These are phyloP conservation scores for Solanum tarijense DNA, from an alignment of 257 asterid genomes.

Conservation along the genomic window DNA sequence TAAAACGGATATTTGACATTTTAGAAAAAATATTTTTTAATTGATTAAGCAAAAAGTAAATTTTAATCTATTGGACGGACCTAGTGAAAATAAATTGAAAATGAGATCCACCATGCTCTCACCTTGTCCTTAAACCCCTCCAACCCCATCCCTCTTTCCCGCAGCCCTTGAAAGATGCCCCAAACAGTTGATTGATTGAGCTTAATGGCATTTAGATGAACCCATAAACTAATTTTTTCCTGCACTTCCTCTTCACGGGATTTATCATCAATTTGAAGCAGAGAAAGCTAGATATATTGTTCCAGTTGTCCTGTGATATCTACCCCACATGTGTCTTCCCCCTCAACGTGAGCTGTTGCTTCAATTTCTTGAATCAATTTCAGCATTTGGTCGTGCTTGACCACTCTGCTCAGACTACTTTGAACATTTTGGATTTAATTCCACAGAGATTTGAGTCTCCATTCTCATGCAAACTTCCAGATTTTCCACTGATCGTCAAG, in stretches of 20 bases:
- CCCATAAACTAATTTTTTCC: background rate
- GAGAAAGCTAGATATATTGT: background rate
- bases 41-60: background rate
- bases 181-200: background rate
- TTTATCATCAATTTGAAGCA: background rate
- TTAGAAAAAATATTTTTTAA: background rate
- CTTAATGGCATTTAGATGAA: background rate
- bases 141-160: background rate
- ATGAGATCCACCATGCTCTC: background rate
- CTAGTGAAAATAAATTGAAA: background rate
- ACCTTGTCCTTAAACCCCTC: background rate
- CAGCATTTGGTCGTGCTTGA: background rate
- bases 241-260: background rate
- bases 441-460: background rate
- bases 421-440: background rate
- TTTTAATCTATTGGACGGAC: background rate
- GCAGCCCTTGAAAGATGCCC: background rate
- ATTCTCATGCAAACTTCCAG: background rate
- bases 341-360: background rate
- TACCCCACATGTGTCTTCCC: background rate
- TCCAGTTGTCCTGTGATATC: background rate
- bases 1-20: background rate
- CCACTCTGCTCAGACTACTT: background rate
- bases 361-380: background rate
- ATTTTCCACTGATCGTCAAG: background rate